Percentiles rank a stretch among this genome's conserved stretches.
Evolutionary conservation across 257 asterid species (phyloP).

Genomic region (Solanum dulcamara): DNA sequence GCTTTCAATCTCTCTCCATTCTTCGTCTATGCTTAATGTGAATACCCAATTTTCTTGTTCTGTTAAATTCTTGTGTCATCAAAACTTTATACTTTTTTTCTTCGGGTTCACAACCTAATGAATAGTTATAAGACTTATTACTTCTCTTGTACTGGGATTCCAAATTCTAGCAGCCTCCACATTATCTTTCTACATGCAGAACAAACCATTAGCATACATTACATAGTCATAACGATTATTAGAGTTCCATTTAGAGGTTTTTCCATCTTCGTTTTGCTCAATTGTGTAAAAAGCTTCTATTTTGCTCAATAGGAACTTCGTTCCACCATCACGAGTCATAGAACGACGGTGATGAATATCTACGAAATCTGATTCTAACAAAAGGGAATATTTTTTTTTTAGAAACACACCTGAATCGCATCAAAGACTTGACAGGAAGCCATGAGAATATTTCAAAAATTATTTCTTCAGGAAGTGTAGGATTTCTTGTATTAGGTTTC

Average conservation of each 20-base stretch:
- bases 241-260: neutral
- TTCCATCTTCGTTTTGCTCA: neutral
- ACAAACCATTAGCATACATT: neutral
- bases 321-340: neutral
- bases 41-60: neutral
- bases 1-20: neutral
- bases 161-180: neutral
- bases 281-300: neutral
- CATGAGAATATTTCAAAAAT: neutral
- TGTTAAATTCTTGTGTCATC: neutral
- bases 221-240: neutral
- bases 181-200: neutral
- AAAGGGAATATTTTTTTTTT: neutral
- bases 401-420: neutral
- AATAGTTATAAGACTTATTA: neutral
- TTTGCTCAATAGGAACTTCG: neutral
- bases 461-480: neutral
- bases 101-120: neutral
- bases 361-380: neutral
- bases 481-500: neutral
- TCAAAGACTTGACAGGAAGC: neutral
- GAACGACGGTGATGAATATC: neutral
- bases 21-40: neutral
- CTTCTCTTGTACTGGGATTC: neutral
- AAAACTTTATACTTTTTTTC: neutral